Base-by-base conservation (phyloP, 768 basidiomycete species). In the Auriscalpium vulgare region DNA sequence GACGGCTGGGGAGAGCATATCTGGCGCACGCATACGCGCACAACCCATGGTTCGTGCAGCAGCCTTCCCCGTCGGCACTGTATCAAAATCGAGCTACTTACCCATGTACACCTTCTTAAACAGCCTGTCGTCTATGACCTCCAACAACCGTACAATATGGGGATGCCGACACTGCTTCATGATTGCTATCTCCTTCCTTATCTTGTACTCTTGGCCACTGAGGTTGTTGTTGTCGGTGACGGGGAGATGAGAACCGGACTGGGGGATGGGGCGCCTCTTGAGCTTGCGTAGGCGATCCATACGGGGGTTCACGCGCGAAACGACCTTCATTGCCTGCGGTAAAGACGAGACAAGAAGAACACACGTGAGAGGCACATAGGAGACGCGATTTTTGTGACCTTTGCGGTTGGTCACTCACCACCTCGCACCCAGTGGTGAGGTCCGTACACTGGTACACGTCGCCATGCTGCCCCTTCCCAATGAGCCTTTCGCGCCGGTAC, bases 111-210 rank as follows among this genome's bases (percentile, higher is more conserved):
- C 88, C 72, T 88, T 89, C 64, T 90, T 87, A 50, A 82, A 81
- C 60, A 87, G 79, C 45, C 84, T 81, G 71, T 97, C 97, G 69
- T 98, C 95, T 59, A 99, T 95, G 66, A 97, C 93, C 69, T 97
- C 94, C 63, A 84, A 83, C 55, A 99, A 78, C 59, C 87, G 78
- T 10, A 97, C 93, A 56, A 97, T 85, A 68, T 97, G 86, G 0
- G 88, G 86, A 66, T 97, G 93, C 48, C 85, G 75, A 65, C 91
- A 87, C 67, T 97, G 95, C 76, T 97, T 98, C 91, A 99, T 97
- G 69, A 98, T 95, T 2, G 97, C 97, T 57, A 98, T 94, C 73
- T 98, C 95, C 69, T 85, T 87, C 62, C 84, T 79, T 59, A 97
- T 92, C 73, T 92, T 91, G 60, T 83, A 78, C 66, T 92, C 91